Percentiles rank a stretch among this genome's conserved stretches.
Conservation (phyloP, 2,329 filamentous ascomycete genomes). For the Hymenoscyphus salicellus region DNA sequence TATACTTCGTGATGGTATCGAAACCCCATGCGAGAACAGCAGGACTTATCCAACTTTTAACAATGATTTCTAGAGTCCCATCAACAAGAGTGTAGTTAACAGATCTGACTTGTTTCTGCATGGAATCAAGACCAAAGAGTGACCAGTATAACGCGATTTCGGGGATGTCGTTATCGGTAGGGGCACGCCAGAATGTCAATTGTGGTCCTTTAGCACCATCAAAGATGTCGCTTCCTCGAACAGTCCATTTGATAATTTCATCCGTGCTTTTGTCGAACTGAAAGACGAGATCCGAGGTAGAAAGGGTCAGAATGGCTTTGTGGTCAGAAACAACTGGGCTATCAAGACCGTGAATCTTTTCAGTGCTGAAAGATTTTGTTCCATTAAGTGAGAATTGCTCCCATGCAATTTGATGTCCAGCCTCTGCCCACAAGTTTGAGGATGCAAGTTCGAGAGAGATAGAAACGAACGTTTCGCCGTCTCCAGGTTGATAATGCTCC, state of each 20-base stretch:
- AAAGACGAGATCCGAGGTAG: conserved; percentile 5
- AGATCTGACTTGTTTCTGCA: conserved; percentile 12
- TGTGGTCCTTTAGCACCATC: conserved; percentile 4
- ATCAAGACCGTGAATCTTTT: conserved; percentile 14
- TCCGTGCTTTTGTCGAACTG: conserved; percentile 10
- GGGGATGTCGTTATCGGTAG: conserved; percentile 12
- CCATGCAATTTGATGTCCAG: conserved; percentile 55
- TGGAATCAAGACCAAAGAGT: conserved; percentile 11
- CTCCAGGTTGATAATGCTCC: conserved; percentile 42
- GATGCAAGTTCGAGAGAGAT: conserved; percentile 30
- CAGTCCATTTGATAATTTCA: conserved; percentile 9
- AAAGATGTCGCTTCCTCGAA: conserved; percentile 10
- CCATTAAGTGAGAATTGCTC: conserved; percentile 45
- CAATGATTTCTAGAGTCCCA: conserved; percentile 7
- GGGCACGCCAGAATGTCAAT: conserved; percentile 11
- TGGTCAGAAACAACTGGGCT: conserved; percentile 36
- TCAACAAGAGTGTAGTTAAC: background rate
- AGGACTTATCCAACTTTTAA: conserved; percentile 11
- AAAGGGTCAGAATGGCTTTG: background rate
- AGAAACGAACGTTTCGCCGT: conserved; percentile 2
- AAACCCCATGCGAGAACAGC: conserved; percentile 11
- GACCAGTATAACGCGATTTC: conserved; percentile 10
- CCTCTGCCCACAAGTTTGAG: conserved; percentile 49
- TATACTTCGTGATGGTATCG: conserved; percentile 42
- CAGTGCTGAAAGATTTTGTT: conserved; percentile 2